Base-by-base conservation (phyloP, 2,329 filamentous ascomycete genomes). In the Colletotrichum sp. region DNA sequence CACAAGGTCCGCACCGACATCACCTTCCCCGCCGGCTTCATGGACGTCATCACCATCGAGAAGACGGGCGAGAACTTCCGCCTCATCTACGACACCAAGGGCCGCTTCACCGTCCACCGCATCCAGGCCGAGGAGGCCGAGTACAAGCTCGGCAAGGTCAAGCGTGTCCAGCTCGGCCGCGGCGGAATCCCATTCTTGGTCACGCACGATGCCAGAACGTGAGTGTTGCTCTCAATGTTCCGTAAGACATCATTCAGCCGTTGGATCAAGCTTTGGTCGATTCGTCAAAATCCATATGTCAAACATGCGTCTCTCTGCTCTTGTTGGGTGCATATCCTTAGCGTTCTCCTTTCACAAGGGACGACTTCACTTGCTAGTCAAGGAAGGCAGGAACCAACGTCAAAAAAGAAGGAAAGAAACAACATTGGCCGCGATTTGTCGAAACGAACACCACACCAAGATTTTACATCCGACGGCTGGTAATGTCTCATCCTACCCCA, bases 141-240 rank as follows among this genome's bases (percentile, higher is more conserved):
- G 92, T 99, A 98, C 95, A 99, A 99, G 94, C 92, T 99, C 84
- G 96, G 96, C 92, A 99, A 98, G 93, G 97, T 99, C 91, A 98
- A 98, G 95, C 94, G 96, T 85, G 97, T 99, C 79, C 97, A 99
- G 92, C 93, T 99, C 84, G 97, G 97, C 92, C 96, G 96, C 90
- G 97, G 97, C 90, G 97, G 96, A 92, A 98, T 99, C 94, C 97
- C 97, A 97, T 99, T 98, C 96, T 98, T 98, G 96, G 97, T 99
- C 95, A 99, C 97, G 96, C 97, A 99, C 95, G 97, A 99, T 97
- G 97, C 97, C 91, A 94, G 97, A 96, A 99, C 97, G 96, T 99
- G 92, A 98, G 96, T 98, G 52, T 71, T 14, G 58, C 28, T n/a
- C 68, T 30, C 65, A 65, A 64, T 59, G 48, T 75, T 94, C 92